Evolutionary conservation across 371 early-diverging fungal species (phyloP).

Genomic region (Parasitella parasitica): DNA sequence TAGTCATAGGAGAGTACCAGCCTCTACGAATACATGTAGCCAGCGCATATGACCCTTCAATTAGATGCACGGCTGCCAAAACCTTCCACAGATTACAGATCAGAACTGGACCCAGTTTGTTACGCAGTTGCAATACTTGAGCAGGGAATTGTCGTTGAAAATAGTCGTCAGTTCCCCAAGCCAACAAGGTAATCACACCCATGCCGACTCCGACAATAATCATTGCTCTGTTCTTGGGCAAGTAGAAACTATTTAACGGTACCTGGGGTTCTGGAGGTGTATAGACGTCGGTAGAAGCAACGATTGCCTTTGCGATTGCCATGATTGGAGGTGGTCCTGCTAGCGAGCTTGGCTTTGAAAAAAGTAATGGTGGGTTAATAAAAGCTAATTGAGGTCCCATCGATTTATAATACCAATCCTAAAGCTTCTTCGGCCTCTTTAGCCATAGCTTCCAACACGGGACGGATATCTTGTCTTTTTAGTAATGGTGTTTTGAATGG

Average conservation of each 20-base stretch:
- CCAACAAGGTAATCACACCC: constrained; percentile 13
- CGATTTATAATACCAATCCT: constrained; percentile 27
- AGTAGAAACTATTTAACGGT: constrained; percentile 33
- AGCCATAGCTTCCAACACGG: constrained; percentile 49
- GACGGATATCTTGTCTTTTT: constrained; percentile 42
- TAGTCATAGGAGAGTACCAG: constrained; percentile 43
- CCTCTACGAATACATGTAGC: constrained; percentile 33
- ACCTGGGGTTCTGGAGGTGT: constrained; percentile 32
- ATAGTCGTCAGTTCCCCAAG: constrained; percentile 19
- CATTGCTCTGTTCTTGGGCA: neutral
- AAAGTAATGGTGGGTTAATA: neutral
- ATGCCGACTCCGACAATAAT: neutral
- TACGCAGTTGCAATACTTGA: constrained; percentile 10
- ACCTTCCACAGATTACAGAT: constrained; percentile 1
- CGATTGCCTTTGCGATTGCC: constrained; percentile 44
- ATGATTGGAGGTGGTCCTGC: constrained; percentile 39
- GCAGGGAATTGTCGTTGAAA: constrained; percentile 19
- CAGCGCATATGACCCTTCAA: constrained; percentile 25
- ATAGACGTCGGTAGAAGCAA: constrained; percentile 35
- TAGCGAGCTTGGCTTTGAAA: constrained; percentile 40
- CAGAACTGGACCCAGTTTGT: neutral
- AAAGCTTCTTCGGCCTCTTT: constrained; percentile 48
- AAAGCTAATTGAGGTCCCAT: neutral
- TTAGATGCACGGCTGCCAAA: constrained; percentile 15
- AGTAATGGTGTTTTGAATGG: constrained; percentile 35